Base-by-base conservation (phyloP, 805 yeast species). In the Candida namnaoensis region DNA sequence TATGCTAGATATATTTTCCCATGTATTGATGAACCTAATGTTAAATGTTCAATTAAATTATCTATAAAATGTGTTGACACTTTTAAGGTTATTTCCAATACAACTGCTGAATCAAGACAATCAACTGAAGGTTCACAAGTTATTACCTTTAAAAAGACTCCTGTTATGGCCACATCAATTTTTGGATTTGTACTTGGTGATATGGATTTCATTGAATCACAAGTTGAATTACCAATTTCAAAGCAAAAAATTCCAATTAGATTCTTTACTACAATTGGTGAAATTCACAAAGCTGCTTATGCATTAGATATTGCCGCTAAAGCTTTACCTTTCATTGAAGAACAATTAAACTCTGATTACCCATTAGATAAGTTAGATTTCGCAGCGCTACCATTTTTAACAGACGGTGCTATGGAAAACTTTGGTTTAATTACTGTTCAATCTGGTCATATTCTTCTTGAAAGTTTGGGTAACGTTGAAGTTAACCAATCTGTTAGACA, bases 371-470 rank as follows among this genome's bases (percentile, higher is more conserved):
- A 85, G 49, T 59, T 85, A 25, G 93, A 84, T 53, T 61, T 85
- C 38, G 74, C 80, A 5, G 74, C 84, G 1, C 57, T 85, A 8
- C 93, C 93, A 9, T 81, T 78, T 50, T 64, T 85, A 42, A 69
- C 78, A 27, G 91, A 83, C 55, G 84, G 85, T 44, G 95, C 86
- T 3, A 84, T 82, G 79, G 95, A 85, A 56, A 83, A 84, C 56
- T 80, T 82, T 75, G 84, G 87, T 4, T 60, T 82, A 61, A 69
- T 85, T 39, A 74, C 82, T 3, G 67, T 81, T 7, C 71, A 79
- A 41, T 70, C 74, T 40, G 70, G 71, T 37, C 80, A 77, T 47
- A 48, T 74, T 7, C 46, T 74, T 15, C 46, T 69, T 13, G 64
- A 71, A 0, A 50, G 56, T 1, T 47, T 67, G 36, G 53, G 58